Percentiles rank a stretch among this genome's conserved stretches.
These are phyloP conservation scores for Euphrasia arctica DNA, from an alignment of 305 asterid genomes.

Conservation along the genomic window DNA sequence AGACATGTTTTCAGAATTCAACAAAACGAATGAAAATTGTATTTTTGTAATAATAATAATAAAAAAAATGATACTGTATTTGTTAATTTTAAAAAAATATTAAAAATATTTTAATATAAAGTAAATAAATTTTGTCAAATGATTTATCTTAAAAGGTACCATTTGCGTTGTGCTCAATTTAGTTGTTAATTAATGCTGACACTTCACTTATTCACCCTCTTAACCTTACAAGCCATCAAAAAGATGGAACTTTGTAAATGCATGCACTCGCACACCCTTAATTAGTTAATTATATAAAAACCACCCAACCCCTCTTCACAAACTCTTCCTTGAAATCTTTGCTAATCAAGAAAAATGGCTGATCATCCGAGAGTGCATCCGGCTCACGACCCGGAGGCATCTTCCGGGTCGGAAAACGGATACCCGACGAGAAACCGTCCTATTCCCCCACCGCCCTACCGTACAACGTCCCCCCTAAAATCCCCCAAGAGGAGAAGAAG, in stretches of 20 bases:
- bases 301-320: not conserved
- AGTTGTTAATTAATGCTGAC: too few species aligned
- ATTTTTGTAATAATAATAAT: too few species aligned
- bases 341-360: slow-evolving; percentile 42
- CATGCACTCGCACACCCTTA: not conserved
- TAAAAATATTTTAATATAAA: too few species aligned
- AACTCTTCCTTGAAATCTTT: not conserved
- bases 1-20: too few species aligned
- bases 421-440: slow-evolving; percentile 45
- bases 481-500: slow-evolving; percentile 54
- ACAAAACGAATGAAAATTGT: too few species aligned
- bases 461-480: slow-evolving; percentile 27
- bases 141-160: too few species aligned
- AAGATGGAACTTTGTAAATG: not conserved
- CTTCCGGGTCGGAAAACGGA: slow-evolving; percentile 67
- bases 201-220: not conserved
- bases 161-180: too few species aligned
- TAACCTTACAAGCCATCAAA: not conserved
- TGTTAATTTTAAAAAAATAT: too few species aligned
- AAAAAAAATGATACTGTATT: too few species aligned
- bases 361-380: slow-evolving; percentile 83
- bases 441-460: slow-evolving; percentile 29
- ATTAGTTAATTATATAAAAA: not conserved
- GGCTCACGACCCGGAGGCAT: slow-evolving; percentile 46
- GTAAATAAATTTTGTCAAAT: too few species aligned